A percentile compares a stretch with the other conserved stretches of the same genome.
Conservation (phyloP, 2,329 filamentous ascomycete genomes). For the Nakataea oryzae region DNA sequence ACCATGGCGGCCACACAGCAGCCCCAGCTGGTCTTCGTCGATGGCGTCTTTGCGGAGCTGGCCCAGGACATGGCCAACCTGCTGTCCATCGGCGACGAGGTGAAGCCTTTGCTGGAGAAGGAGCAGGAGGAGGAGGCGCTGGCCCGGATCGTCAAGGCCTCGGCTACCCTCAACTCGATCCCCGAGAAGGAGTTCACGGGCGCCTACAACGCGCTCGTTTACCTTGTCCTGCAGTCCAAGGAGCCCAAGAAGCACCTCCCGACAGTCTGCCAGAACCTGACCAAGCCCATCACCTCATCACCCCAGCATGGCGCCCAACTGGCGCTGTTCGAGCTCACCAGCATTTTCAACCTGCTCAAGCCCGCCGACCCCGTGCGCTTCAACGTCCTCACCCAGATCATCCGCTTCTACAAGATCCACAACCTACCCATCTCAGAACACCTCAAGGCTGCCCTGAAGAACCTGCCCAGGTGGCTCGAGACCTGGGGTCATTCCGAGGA, state of each 20-base stretch:
- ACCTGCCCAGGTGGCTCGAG: constrained; percentile 71
- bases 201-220: constrained; percentile 92
- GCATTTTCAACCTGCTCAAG: constrained; percentile 89
- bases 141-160: constrained; percentile 78
- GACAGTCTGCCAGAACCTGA: constrained; percentile 80
- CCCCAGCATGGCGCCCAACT: constrained; percentile 76
- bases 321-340: constrained; percentile 82
- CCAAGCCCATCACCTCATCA: constrained; percentile 76
- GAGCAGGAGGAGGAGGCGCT: constrained; percentile 79
- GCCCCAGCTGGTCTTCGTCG: constrained; percentile 62
- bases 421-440: constrained; percentile 63
- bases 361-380: constrained; percentile 70
- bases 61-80: constrained; percentile 91
- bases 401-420: constrained; percentile 68
- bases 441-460: constrained; percentile 72
- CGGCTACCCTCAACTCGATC: constrained; percentile 65
- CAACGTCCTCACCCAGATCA: constrained; percentile 81
- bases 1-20: constrained; percentile 15
- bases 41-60: constrained; percentile 89
- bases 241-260: constrained; percentile 80
- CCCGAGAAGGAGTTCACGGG: constrained; percentile 96
- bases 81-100: constrained; percentile 71
- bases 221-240: constrained; percentile 79
- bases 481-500: constrained; percentile 77
- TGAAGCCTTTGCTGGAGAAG: constrained; percentile 62